A percentile compares a stretch with the other conserved stretches of the same genome.
Conservation (phyloP, 2,329 filamentous ascomycete species). For the Byssochlamys sp. region DNA sequence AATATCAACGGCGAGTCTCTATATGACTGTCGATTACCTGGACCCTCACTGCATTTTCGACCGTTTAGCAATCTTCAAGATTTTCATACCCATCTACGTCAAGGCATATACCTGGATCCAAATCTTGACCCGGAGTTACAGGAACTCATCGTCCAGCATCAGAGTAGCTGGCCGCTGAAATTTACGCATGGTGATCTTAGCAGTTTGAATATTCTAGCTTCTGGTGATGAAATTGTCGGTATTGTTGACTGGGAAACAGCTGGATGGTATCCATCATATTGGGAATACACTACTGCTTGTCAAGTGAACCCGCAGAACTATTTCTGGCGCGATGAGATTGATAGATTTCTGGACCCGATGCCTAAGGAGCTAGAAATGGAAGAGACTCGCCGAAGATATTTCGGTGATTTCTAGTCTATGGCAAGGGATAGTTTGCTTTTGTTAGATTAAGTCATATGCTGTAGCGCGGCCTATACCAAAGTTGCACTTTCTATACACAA, state of each 20-base stretch:
- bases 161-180: constrained; percentile 22
- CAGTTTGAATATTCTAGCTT: constrained; percentile 24
- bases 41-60: constrained; percentile 18
- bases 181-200: constrained; percentile 47
- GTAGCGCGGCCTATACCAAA: too few species aligned
- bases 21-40: constrained; percentile 23
- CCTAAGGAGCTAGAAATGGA: constrained; percentile 34
- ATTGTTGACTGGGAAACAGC: constrained; percentile 23
- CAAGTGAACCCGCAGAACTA: constrained; percentile 33
- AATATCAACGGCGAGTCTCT: constrained; percentile 24
- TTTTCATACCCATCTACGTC: constrained; percentile 30
- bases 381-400: constrained; percentile 25
- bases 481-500: too few species aligned
- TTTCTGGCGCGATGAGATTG: constrained; percentile 31
- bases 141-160: constrained; percentile 25
- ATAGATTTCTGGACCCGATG: constrained; percentile 31
- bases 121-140: constrained; percentile 17
- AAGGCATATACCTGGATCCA: constrained; percentile 19
- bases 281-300: constrained; percentile 27
- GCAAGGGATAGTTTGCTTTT: too few species aligned
- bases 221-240: constrained; percentile 34
- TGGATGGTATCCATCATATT: constrained; percentile 23
- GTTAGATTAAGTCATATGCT: too few species aligned
- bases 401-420: constrained; percentile 19
- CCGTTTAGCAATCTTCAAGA: constrained; percentile 24